These are phyloP conservation scores for Fraxinus paxiana DNA, from an alignment of 305 asterid genomes.

Conservation along the genomic window DNA sequence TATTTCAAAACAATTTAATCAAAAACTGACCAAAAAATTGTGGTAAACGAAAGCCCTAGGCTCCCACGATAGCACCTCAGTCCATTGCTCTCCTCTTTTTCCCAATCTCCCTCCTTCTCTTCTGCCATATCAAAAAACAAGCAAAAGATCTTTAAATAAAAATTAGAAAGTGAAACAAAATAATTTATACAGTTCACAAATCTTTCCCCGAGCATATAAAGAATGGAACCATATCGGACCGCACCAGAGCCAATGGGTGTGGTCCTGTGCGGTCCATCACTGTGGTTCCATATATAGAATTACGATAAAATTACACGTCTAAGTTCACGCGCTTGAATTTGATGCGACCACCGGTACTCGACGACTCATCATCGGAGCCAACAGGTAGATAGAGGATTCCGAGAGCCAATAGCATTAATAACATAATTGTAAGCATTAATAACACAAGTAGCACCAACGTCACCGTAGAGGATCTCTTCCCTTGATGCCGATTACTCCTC, in stretches of 20 bases:
- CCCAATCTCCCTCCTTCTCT: conserved; percentile 50
- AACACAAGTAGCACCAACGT: conserved; percentile 63
- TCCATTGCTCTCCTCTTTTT: conserved; percentile 65
- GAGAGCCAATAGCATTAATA: conserved; percentile 75
- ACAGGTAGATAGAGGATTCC: conserved; percentile 71
- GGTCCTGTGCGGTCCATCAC: background rate
- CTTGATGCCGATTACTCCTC: conserved; percentile 56
- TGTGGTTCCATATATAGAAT: background rate
- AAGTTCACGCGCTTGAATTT: conserved; percentile 60
- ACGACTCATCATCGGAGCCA: conserved; percentile 40
- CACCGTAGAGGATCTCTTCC: conserved; percentile 55
- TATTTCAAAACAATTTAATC: background rate
- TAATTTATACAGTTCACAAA: background rate
- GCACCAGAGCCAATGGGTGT: background rate
- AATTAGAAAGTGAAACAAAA: background rate
- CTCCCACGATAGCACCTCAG: conserved; percentile 64
- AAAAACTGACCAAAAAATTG: conserved; percentile 69
- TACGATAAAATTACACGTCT: conserved; percentile 33
- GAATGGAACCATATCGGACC: background rate
- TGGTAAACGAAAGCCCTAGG: conserved; percentile 47
- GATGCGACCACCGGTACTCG: conserved; percentile 38
- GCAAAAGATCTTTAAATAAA: background rate
- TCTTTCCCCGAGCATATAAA: background rate
- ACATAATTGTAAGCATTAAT: conserved; percentile 62
- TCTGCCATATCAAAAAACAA: conserved; percentile 21